A percentile compares a stretch with the other conserved stretches of the same genome.
phyloP scores from a whole-genome alignment of 352 stramenopile genomes.

The Discostella stelligera region DNA sequence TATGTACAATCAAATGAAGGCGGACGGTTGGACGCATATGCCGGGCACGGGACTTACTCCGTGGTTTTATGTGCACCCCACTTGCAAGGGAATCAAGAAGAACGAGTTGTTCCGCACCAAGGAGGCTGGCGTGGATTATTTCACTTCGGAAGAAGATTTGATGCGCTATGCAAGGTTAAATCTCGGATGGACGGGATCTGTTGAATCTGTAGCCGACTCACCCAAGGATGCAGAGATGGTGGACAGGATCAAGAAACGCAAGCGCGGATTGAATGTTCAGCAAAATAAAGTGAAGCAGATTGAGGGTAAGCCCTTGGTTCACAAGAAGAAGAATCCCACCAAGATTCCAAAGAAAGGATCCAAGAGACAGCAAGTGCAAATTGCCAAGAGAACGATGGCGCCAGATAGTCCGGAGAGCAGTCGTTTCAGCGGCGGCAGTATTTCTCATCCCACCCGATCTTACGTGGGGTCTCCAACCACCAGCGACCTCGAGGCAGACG shows the following conservation, averaged over 20 bases:
- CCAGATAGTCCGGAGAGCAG: not conserved
- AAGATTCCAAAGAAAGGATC: conserved; percentile 8
- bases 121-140: conserved; percentile 39
- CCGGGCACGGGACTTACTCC: conserved; percentile 22
- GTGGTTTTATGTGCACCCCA: conserved; percentile 43
- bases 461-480: conserved; percentile 2
- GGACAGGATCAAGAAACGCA: conserved; percentile 24
- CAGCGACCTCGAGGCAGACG: not conserved
- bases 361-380: not conserved
- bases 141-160: conserved; percentile 30
- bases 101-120: conserved; percentile 15
- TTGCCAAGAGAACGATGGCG: not conserved
- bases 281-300: not conserved
- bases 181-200: conserved; percentile 32
- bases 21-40: conserved; percentile 28
- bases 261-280: conserved; percentile 1
- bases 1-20: conserved; percentile 32
- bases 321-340: conserved; percentile 1
- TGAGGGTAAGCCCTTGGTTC: not conserved
- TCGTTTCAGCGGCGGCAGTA: conserved; percentile 7
- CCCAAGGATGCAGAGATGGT: conserved; percentile 1
- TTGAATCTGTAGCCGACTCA: not conserved
- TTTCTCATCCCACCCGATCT: too few species aligned
- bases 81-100: conserved; percentile 22
- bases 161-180: conserved; percentile 37